These are phyloP conservation scores for Cladosporium phlei DNA, from an alignment of 2,329 filamentous ascomycete species.

Conservation along the genomic window DNA sequence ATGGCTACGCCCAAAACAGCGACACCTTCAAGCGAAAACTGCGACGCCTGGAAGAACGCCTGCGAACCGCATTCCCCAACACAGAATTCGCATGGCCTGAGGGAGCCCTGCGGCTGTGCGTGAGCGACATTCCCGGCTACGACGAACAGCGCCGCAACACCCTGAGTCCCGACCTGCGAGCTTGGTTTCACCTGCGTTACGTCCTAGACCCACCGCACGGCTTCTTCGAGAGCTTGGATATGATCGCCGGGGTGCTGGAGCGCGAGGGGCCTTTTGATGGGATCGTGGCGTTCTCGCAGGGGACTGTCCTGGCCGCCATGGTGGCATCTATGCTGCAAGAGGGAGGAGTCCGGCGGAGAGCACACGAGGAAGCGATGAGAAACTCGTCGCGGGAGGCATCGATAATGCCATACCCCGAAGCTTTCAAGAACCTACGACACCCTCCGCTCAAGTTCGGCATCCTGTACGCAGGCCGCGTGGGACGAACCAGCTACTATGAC, in stretches of 20 bases:
- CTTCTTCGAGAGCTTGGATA: constrained; percentile 62
- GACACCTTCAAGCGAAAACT: constrained; percentile 82
- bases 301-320: constrained; percentile 66
- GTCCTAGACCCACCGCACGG: constrained; percentile 30
- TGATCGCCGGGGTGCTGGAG: constrained; percentile 58
- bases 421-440: constrained; percentile 45
- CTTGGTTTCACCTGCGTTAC: constrained; percentile 9
- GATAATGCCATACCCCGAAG: constrained; percentile 50
- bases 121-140: constrained; percentile 42
- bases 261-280: constrained; percentile 68
- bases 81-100: constrained; percentile 43
- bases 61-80: constrained; percentile 65
- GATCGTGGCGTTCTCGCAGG: constrained; percentile 78
- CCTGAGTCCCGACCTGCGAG: constrained; percentile 1
- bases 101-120: constrained; percentile 39
- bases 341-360: constrained; percentile 36
- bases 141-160: neutral
- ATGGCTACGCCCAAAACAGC: constrained; percentile 87
- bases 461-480: constrained; percentile 72
- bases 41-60: constrained; percentile 75
- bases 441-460: constrained; percentile 65
- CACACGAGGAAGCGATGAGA: constrained; percentile 49
- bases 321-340: constrained; percentile 66
- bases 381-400: no score
- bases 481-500: constrained; percentile 53